These are phyloP conservation scores for Lobosporangium transversale DNA, from an alignment of 192 early-diverging fungal genomes.

Conservation along the genomic window DNA sequence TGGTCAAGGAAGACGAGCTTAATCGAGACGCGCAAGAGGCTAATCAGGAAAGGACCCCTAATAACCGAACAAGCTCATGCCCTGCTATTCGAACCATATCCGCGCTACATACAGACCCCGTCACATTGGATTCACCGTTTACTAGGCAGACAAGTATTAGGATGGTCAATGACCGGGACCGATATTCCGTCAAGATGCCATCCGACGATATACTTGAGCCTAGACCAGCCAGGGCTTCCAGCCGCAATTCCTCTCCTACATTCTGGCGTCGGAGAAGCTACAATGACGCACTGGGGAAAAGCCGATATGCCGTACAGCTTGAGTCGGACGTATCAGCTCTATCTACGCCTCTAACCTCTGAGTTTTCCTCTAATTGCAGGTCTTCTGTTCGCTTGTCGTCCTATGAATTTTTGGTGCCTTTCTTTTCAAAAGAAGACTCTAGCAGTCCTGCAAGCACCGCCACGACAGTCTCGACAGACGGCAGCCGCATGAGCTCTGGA, in stretches of 20 bases:
- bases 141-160: constrained; percentile 42
- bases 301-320: constrained; percentile 19
- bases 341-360: constrained; percentile 7
- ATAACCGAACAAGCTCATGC: constrained; percentile 13
- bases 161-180: constrained; percentile 34
- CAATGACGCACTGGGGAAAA: constrained; percentile 27
- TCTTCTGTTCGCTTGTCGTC: constrained; percentile 22
- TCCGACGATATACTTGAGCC: constrained; percentile 12
- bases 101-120: constrained; percentile 4
- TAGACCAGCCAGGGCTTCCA: no score
- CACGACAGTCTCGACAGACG: not conserved
- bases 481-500: constrained; percentile 9
- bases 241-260: not conserved
- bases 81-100: constrained; percentile 24
- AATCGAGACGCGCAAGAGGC: not conserved
- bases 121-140: constrained; percentile 37
- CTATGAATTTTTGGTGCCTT: constrained; percentile 27
- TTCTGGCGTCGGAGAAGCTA: constrained; percentile 44
- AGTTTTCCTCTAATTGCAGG: constrained; percentile 2
- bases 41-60: no score
- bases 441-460: not conserved
- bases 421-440: constrained; percentile 8
- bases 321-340: constrained; percentile 20
- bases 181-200: constrained; percentile 47
- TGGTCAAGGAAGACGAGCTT: constrained; percentile 1